Conservation (phyloP, 2,329 filamentous ascomycete species). For the Exophiala sp. region DNA sequence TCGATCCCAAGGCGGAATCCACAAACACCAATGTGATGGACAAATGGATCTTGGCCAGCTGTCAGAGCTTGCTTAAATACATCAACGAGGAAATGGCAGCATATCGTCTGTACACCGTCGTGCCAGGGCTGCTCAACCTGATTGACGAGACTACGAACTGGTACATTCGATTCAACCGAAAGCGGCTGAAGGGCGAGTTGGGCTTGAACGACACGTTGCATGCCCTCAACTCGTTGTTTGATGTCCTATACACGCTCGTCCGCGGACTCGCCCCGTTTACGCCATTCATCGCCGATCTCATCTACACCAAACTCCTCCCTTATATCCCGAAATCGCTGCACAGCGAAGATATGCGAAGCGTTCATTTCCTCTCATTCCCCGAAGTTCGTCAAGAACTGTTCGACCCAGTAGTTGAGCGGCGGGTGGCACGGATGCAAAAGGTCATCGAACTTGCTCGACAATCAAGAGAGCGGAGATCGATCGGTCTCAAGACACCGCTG, state of each 20-base stretch:
- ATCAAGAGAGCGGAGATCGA: slow-evolving; percentile 74
- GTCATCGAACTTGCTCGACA: slow-evolving; percentile 88
- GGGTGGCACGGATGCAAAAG: slow-evolving; percentile 85
- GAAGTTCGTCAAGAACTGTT: slow-evolving; percentile 84
- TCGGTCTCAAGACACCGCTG: slow-evolving; percentile 84
- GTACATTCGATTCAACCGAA: slow-evolving; percentile 87
- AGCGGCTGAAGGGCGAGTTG: slow-evolving; percentile 78
- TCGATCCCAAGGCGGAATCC: slow-evolving; percentile 64
- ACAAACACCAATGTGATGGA: slow-evolving; percentile 84
- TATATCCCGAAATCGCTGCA: slow-evolving; percentile 69
- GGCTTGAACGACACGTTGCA: slow-evolving; percentile 80
- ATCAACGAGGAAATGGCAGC: slow-evolving; percentile 79
- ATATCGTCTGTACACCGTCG: slow-evolving; percentile 75
- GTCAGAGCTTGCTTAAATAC: slow-evolving; percentile 76
- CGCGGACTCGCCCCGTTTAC: slow-evolving; percentile 89
- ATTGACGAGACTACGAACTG: slow-evolving; percentile 90
- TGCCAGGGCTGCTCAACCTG: slow-evolving; percentile 67
- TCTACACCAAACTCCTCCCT: slow-evolving; percentile 76
- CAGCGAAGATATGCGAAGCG: slow-evolving; percentile 70
- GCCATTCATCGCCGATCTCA: slow-evolving; percentile 90
- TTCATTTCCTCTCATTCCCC: slow-evolving; percentile 89
- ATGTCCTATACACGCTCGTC: slow-evolving; percentile 83
- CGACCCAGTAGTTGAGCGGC: slow-evolving; percentile 75
- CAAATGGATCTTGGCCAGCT: slow-evolving; percentile 80
- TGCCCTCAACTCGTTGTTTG: slow-evolving; percentile 88